These are phyloP conservation scores for Wallemia ichthyophaga DNA, from an alignment of 1,284 basidiomycete genomes.

Conservation along the genomic window DNA sequence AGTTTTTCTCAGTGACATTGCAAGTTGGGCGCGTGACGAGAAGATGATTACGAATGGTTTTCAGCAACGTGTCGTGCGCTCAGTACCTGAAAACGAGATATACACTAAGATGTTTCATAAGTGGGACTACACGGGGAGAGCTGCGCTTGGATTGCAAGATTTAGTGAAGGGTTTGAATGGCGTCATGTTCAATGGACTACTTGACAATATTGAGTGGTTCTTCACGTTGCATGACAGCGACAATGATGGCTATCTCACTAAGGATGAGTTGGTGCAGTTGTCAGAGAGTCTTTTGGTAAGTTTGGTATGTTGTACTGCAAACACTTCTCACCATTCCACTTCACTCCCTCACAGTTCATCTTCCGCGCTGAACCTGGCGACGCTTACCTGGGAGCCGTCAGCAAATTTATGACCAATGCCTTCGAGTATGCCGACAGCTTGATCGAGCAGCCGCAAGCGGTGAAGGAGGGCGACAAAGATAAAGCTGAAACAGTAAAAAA, in stretches of 20 bases:
- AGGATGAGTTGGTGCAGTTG: conserved; percentile 69
- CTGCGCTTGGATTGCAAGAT: conserved; percentile 72
- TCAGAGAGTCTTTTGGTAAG: conserved; percentile 74
- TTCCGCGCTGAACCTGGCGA: conserved; percentile 95
- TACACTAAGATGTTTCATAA: conserved; percentile 54
- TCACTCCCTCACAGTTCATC: conserved; percentile 34
- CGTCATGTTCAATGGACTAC: conserved; percentile 82
- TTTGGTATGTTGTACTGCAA: conserved; percentile 3
- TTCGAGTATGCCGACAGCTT: conserved; percentile 82
- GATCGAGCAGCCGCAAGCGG: conserved; percentile 22
- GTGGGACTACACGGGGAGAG: conserved; percentile 54
- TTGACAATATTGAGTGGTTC: conserved; percentile 98
- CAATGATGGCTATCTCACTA: conserved; percentile 73
- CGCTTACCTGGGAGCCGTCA: conserved; percentile 78
- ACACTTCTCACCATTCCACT: background rate
- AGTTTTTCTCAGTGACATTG: conserved; percentile 68
- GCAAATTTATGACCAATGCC: conserved; percentile 82
- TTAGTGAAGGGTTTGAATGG: conserved; percentile 63
- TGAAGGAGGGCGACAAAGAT: background rate
- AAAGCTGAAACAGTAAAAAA: background rate
- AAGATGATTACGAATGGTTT: conserved; percentile 74
- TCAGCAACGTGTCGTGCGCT: conserved; percentile 42
- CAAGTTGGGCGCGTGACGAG: conserved; percentile 88
- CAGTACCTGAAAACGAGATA: conserved; percentile 52
- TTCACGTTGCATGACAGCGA: conserved; percentile 45